Conservation (phyloP, 352 stramenopile species). For the Globisporangium perplexum region DNA sequence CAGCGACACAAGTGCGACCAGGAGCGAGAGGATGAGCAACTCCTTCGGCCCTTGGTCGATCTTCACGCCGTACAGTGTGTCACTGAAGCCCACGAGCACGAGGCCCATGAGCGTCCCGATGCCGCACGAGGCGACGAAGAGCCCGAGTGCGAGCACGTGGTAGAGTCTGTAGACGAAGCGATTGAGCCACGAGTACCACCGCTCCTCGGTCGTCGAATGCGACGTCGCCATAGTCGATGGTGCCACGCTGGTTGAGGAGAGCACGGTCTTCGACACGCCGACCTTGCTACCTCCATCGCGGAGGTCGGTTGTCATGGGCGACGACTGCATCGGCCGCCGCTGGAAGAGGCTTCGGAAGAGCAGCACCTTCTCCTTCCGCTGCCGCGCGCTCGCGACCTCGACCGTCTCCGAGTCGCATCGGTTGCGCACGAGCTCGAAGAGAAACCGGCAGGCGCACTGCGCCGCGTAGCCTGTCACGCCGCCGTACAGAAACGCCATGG, state of each 20-base stretch:
- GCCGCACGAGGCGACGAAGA: slow-evolving; percentile 43
- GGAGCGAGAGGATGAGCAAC: slow-evolving; percentile 25
- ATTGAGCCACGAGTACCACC: slow-evolving; percentile 65
- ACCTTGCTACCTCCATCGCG: background rate
- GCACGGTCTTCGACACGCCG: background rate
- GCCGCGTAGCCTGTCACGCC: slow-evolving; percentile 33
- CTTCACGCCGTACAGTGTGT: slow-evolving; percentile 44
- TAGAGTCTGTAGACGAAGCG: slow-evolving; percentile 40
- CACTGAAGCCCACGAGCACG: slow-evolving; percentile 39
- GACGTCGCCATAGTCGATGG: slow-evolving; percentile 36
- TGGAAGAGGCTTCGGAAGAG: slow-evolving; percentile 43
- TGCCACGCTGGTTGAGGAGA: background rate
- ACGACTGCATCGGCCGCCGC: background rate
- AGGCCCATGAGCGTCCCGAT: slow-evolving; percentile 50
- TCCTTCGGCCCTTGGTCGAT: slow-evolving; percentile 43
- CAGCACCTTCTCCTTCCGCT: slow-evolving; percentile 76
- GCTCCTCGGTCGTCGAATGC: slow-evolving; percentile 66
- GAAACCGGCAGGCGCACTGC: slow-evolving; percentile 21
- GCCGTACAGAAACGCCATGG: slow-evolving; percentile 54
- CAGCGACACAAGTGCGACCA: slow-evolving; percentile 29
- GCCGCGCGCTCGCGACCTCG: slow-evolving; percentile 42
- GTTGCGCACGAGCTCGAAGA: slow-evolving; percentile 63
- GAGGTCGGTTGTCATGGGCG: background rate
- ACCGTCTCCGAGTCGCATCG: slow-evolving; percentile 54
- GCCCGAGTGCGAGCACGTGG: slow-evolving; percentile 16